Evolutionary conservation across 108 stramenopile genomes (phyloP), one percentile per base, ranked within the genome.

Genomic region (Mediolabrus comicus): DNA sequence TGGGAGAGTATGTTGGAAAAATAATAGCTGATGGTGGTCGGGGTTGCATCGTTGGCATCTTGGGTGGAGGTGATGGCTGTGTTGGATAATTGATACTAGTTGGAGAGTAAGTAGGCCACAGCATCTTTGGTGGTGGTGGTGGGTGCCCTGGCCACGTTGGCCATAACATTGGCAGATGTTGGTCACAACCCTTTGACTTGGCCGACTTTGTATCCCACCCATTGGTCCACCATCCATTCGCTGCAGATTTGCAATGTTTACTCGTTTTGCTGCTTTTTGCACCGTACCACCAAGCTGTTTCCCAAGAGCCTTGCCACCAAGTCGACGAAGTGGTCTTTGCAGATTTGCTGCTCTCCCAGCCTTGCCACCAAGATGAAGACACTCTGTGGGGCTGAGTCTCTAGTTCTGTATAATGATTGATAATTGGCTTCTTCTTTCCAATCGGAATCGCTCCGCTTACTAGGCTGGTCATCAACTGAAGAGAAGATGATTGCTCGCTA

Each of bases 1-100:
- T 61, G 31, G 74, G 74, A 11, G 49, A 54, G 17, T 65, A 62
- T 25, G 74, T 67, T 10, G 74, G 62, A 56, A 46, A 58, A 0
- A n/a, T n/a, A n/a, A n/a, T n/a, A n/a, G n/a, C n/a, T n/a, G 58
- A 22, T 1, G 29, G 29, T 58, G 26, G 24, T 3, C 31, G 2
- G 1, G 43, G 43, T 22, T 1, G 17, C 43, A 22, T 46, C 43
- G 46, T 49, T 49, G 46, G 46, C 7, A 24, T 8, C n/a, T 57
- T 5, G 3, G 56, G 30, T 41, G 39, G 11, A 11, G 56, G 56
- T n/a, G 30, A 22, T 7, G 33, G 33, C 7, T 52, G 3, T 6
- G 51, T 52, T 25, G 51, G 51, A 25, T 52, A 52, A 9, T 32
- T 6, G 17, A 17, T 57, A 2, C 56, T 28, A 57, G 56, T 57